Percentiles rank a stretch among this genome's conserved stretches.
phyloP scores from a whole-genome alignment of 805 yeast genomes.

The Scheffersomyces amazonensis region DNA sequence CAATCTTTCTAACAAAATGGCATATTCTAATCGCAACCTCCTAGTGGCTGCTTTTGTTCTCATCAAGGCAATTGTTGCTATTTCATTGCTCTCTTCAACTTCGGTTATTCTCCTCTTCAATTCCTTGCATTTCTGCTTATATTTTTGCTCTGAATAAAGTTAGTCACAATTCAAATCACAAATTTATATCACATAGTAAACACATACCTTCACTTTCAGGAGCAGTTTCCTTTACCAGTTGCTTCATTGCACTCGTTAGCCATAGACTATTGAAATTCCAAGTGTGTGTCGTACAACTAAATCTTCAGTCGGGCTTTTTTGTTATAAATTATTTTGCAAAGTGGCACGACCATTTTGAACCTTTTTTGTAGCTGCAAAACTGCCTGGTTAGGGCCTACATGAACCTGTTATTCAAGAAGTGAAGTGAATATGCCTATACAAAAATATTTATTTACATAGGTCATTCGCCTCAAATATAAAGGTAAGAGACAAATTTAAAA shows the following conservation, averaged over 20 bases:
- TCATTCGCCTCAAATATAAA: no score
- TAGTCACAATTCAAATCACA: background rate
- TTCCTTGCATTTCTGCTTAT: slow-evolving; percentile 67
- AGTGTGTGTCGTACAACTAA: no score
- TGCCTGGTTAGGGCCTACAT: no score
- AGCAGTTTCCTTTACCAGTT: slow-evolving; percentile 21
- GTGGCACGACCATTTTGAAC: no score
- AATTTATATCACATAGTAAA: background rate
- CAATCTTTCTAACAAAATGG: slow-evolving; percentile 73
- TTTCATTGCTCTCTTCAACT: slow-evolving; percentile 75
- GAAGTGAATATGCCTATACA: no score
- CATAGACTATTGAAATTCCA: no score
- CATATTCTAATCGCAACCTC: slow-evolving; percentile 78
- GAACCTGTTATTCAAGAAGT: no score
- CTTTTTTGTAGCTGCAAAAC: no score
- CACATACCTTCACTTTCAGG: slow-evolving; percentile 43
- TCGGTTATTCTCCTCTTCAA: slow-evolving; percentile 66
- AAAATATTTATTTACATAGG: no score
- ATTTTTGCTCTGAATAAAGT: slow-evolving; percentile 28
- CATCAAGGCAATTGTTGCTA: slow-evolving; percentile 69
- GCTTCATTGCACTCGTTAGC: slow-evolving; percentile 8
- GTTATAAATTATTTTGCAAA: no score
- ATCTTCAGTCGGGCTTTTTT: no score
- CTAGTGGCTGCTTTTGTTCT: slow-evolving; percentile 75
- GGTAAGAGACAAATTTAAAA: no score